A percentile compares a stretch with the other conserved stretches of the same genome.
Evolutionary conservation across 176 grass and related monocot species (phyloP).

Genomic region (Sorghum bicolor): Sorghum_bicolor_NCBIv3 NC_012871.2:70348501-70349000

Average conservation of each 20-base stretch:
- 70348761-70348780: conserved; percentile 7
- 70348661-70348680: conserved; percentile 49
- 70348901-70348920: conserved; percentile 26
- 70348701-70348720: conserved; percentile 34
- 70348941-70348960: conserved; percentile 2
- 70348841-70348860: conserved; percentile 35
- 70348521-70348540: conserved; percentile 44
- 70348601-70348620: background rate
- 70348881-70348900: background rate
- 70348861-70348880: background rate
- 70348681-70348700: conserved; percentile 47
- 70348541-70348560: conserved; percentile 43
- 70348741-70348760: background rate
- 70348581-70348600: background rate
- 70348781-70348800: background rate
- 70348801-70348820: background rate
- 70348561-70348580: conserved; percentile 46
- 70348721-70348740: conserved; percentile 29
- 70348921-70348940: conserved; percentile 34
- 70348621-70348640: conserved; percentile 7
- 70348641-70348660: conserved; percentile 27
- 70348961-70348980: conserved; percentile 11
- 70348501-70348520: conserved; percentile 58
- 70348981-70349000: conserved; percentile 8
- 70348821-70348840: conserved; percentile 3